A percentile compares a stretch with the other conserved stretches of the same genome.
phyloP scores from a whole-genome alignment of 352 stramenopile species.

The Blastocystis sp. region DNA sequence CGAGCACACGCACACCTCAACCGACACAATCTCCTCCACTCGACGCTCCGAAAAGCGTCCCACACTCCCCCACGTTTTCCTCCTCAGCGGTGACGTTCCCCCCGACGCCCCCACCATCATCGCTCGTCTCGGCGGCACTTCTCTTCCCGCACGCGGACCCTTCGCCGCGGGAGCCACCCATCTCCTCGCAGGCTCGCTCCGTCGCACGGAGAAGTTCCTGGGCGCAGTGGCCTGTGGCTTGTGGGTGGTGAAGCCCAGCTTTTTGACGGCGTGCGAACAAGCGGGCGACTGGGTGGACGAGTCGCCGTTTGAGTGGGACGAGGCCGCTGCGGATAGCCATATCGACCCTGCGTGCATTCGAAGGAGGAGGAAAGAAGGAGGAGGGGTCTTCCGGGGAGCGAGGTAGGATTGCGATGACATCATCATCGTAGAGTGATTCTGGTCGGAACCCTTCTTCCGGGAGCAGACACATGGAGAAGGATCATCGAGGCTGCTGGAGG shows the following conservation, averaged over 20 bases:
- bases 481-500: conserved; percentile 2
- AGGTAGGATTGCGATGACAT: not conserved
- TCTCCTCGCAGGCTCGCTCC: not conserved
- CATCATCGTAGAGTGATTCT: not conserved
- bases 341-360: not conserved
- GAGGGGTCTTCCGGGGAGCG: not conserved
- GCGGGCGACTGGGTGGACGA: conserved; percentile 29
- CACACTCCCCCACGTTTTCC: not conserved
- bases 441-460: not conserved
- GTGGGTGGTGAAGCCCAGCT: conserved; percentile 35
- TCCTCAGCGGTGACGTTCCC: not conserved
- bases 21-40: not conserved
- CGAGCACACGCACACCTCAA: too few species aligned
- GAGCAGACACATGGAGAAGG: not conserved
- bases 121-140: not conserved
- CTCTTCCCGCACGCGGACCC: not conserved
- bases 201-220: conserved; percentile 40
- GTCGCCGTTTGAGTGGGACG: conserved; percentile 19
- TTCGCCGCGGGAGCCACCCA: conserved; percentile 20
- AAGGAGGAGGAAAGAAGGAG: not conserved
- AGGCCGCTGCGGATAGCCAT: not conserved
- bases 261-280: not conserved
- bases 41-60: not conserved
- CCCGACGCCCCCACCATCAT: not conserved
- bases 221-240: conserved; percentile 26